phyloP scores from a whole-genome alignment of 768 basidiomycete genomes.

The Boletus sensibilis region DNA sequence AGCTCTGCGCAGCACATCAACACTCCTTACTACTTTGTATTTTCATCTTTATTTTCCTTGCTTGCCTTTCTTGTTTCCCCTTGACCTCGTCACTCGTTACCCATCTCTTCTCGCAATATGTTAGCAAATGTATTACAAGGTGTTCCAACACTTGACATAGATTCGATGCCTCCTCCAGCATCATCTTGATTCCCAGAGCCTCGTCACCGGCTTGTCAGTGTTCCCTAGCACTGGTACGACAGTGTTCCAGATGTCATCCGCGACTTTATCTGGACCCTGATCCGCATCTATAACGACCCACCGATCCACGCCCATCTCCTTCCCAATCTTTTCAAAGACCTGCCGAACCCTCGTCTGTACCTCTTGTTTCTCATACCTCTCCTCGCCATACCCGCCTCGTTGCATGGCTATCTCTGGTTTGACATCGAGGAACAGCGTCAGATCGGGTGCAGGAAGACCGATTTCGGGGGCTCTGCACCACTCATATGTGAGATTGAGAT shows the following conservation, averaged over 20 bases:
- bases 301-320: constrained; percentile 43
- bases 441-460: constrained; percentile 86
- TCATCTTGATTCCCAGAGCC: constrained; percentile 45
- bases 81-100: constrained; percentile 19
- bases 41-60: constrained; percentile 4
- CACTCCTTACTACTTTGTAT: constrained; percentile 11
- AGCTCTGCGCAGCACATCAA: constrained; percentile 7
- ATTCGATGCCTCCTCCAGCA: neutral
- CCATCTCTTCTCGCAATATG: constrained; percentile 19
- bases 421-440: constrained; percentile 85
- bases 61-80: constrained; percentile 10
- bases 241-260: constrained; percentile 52
- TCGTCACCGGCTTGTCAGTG: constrained; percentile 41
- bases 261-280: constrained; percentile 46
- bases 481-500: constrained; percentile 55
- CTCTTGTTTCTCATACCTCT: constrained; percentile 82
- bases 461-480: constrained; percentile 89
- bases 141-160: constrained; percentile 7
- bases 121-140: constrained; percentile 28
- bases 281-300: constrained; percentile 68
- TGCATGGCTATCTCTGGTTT: constrained; percentile 61
- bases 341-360: constrained; percentile 66
- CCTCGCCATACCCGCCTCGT: constrained; percentile 82
- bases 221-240: constrained; percentile 44
- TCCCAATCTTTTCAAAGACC: constrained; percentile 56